These are phyloP conservation scores for Favolaschia claudopus DNA, from an alignment of 768 basidiomycete genomes.

Conservation along the genomic window DNA sequence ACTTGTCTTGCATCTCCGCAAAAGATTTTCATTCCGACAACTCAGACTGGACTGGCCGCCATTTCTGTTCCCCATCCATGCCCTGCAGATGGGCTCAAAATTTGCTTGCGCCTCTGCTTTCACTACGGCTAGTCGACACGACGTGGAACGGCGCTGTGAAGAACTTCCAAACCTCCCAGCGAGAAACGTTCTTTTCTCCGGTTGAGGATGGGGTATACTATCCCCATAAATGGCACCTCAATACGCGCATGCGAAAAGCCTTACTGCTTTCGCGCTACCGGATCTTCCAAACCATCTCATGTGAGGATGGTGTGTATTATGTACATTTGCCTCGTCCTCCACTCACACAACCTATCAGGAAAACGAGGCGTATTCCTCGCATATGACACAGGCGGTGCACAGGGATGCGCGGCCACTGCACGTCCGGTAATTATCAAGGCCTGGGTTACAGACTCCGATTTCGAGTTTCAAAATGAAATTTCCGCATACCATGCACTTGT, in stretches of 20 bases:
- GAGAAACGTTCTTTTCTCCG: constrained; percentile 24
- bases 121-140: constrained; percentile 29
- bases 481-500: constrained; percentile 31
- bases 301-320: constrained; percentile 34
- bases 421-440: constrained; percentile 38
- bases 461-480: constrained; percentile 36
- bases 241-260: constrained; percentile 35
- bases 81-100: constrained; percentile 26
- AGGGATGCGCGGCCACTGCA: constrained; percentile 32
- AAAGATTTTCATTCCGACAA: not conserved
- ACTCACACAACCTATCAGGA: constrained; percentile 22
- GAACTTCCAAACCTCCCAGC: not conserved
- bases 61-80: constrained; percentile 29
- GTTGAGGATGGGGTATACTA: constrained; percentile 38
- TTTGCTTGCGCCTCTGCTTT: constrained; percentile 16
- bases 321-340: not conserved
- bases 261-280: constrained; percentile 35
- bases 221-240: constrained; percentile 42
- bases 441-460: constrained; percentile 32
- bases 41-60: constrained; percentile 4
- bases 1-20: constrained; percentile 7
- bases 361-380: constrained; percentile 40
- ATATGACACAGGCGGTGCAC: constrained; percentile 32
- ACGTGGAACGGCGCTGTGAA: constrained; percentile 30
- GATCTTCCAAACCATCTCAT: constrained; percentile 34